Percentiles rank a stretch among this genome's conserved stretches.
Evolutionary conservation across 331 rosid species (phyloP).

Genomic region (Phaseolus coccineus): DNA sequence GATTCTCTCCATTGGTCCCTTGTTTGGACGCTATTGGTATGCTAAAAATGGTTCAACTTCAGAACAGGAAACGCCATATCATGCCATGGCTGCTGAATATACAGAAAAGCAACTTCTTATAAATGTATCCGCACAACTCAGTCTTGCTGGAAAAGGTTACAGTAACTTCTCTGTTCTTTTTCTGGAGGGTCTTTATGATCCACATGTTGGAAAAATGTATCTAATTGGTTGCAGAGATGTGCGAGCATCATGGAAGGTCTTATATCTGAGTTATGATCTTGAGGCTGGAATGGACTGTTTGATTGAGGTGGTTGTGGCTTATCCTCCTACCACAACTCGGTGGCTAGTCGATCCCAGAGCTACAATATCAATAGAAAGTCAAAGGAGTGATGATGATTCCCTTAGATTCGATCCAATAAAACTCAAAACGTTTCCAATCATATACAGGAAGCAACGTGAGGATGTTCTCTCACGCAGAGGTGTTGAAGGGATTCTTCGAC

Average conservation of each 20-base stretch:
- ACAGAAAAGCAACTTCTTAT: constrained; percentile 82
- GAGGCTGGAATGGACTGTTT: constrained; percentile 87
- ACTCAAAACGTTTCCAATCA: constrained; percentile 69
- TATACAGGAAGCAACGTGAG: constrained; percentile 79
- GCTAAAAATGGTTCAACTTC: constrained; percentile 52
- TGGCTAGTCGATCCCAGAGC: constrained; percentile 83
- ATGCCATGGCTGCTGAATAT: constrained; percentile 57
- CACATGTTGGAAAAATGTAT: constrained; percentile 82
- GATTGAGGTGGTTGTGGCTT: constrained; percentile 74
- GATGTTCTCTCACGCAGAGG: constrained; percentile 79
- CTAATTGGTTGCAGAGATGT: constrained; percentile 89
- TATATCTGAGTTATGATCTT: constrained; percentile 72
- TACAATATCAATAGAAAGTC: constrained; percentile 70
- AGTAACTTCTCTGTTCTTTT: constrained; percentile 67
- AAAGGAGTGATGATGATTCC: constrained; percentile 72
- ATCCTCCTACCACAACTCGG: constrained; percentile 84
- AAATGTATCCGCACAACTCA: constrained; percentile 81
- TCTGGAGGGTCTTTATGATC: constrained; percentile 89
- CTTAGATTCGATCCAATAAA: constrained; percentile 63
- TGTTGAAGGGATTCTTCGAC: constrained; percentile 74
- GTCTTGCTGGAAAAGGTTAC: constrained; percentile 60
- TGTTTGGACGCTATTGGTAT: constrained; percentile 71
- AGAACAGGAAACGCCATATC: constrained; percentile 64
- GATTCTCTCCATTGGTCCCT: constrained; percentile 75
- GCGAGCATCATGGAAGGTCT: constrained; percentile 77